Evolutionary conservation across 352 stramenopile species (phyloP).

Genomic region (Phytophthora hybrid): DNA sequence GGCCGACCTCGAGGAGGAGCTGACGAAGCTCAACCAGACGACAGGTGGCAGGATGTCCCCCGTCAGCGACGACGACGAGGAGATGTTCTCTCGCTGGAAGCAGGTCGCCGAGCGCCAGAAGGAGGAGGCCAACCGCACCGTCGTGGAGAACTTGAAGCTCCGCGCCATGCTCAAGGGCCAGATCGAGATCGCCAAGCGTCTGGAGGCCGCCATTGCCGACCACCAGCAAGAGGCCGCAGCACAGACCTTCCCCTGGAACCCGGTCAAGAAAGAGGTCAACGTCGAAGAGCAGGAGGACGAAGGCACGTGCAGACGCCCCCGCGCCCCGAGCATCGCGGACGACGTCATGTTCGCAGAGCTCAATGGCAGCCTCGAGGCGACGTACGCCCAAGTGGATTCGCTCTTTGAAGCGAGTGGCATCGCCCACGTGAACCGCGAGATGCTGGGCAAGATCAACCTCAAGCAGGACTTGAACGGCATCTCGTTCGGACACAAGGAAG

Average conservation of each 20-base stretch:
- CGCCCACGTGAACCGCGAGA: conserved; percentile 18
- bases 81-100: conserved; percentile 41
- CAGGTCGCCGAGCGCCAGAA: conserved; percentile 43
- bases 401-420: conserved; percentile 28
- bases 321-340: conserved; percentile 27
- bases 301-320: conserved; percentile 14
- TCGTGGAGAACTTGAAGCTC: conserved; percentile 48
- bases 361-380: conserved; percentile 34
- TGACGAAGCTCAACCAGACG: conserved; percentile 28
- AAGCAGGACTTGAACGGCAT: conserved; percentile 31
- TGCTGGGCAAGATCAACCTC: conserved; percentile 28
- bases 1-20: conserved; percentile 37
- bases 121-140: conserved; percentile 35
- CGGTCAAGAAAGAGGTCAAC: conserved; percentile 17
- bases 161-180: conserved; percentile 44
- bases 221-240: conserved; percentile 24
- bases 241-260: conserved; percentile 28
- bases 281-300: neutral
- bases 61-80: conserved; percentile 25
- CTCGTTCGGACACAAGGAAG: conserved; percentile 35
- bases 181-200: conserved; percentile 36
- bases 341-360: conserved; percentile 43
- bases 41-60: conserved; percentile 22
- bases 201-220: conserved; percentile 33
- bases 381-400: conserved; percentile 34